These are phyloP conservation scores for Leccinum obscurum DNA, from an alignment of 768 basidiomycete genomes.

Conservation along the genomic window DNA sequence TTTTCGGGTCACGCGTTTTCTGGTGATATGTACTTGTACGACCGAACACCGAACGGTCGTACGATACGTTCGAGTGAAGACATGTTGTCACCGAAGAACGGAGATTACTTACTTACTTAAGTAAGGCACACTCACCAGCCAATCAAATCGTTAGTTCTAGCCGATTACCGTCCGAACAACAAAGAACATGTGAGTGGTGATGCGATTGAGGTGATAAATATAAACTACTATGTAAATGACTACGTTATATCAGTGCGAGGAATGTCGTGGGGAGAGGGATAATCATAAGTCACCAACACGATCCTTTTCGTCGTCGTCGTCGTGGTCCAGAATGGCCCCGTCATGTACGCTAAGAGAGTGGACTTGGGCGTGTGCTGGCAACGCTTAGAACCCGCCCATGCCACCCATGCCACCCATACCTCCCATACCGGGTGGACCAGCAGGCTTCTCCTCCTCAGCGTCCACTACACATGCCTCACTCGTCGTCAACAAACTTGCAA, in stretches of 20 bases:
- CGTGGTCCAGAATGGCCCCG: neutral
- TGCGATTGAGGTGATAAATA: constrained; percentile 17
- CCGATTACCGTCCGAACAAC: neutral
- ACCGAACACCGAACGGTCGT: neutral
- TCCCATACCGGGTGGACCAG: constrained; percentile 54
- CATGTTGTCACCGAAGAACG: neutral
- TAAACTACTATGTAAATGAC: constrained; percentile 12
- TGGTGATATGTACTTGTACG: neutral
- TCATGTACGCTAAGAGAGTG: neutral
- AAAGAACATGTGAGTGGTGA: constrained; percentile 20
- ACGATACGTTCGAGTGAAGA: neutral
- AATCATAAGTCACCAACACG: constrained; percentile 5
- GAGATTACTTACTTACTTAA: neutral
- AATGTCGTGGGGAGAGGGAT: constrained; percentile 9
- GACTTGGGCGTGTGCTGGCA: neutral
- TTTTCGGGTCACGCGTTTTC: neutral
- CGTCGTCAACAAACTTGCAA: constrained; percentile 91
- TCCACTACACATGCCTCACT: constrained; percentile 93
- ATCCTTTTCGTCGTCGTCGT: constrained; percentile 5
- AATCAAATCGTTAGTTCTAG: neutral
- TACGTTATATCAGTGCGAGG: constrained; percentile 17
- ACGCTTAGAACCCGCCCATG: constrained; percentile 50
- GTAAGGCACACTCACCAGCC: neutral
- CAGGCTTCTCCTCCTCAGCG: constrained; percentile 75
- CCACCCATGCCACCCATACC: constrained; percentile 62